Evolutionary conservation across 371 early-diverging fungal genomes (phyloP), one percentile per base, ranked within the genome.

Genomic region (Lichtheimia ramosa): DNA sequence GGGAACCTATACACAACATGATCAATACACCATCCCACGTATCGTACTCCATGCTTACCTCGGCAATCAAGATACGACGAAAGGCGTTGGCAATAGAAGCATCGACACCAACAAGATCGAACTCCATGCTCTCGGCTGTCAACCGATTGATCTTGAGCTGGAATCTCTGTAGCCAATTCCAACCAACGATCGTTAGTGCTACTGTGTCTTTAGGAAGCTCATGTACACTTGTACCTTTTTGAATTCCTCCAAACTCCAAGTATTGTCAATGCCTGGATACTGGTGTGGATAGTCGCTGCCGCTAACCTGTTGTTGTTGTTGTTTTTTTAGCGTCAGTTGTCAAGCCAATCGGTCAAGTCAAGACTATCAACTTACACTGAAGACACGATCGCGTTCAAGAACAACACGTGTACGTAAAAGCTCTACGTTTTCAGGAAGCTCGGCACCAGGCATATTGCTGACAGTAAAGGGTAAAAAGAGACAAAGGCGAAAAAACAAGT

Each of bases 61-160:
- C 99, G 2, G 97, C 90, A 60, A 99, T 94, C 83, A 99, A 69
- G 41, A 97, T 94, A 49, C 99, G 80, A 56, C 99, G 84, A 67
- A 99, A 83, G 18, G 99, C 96, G 72, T 99, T 99, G 49, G 97
- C 97, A 61, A 99, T 85, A 16, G 96, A 87, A 23, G 97, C 94
- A 67, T 96, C 96, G 40, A 97, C 71, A 43, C 97, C 96, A 57
- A 95, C 86, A 68, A 99, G 74, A 69, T 98, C 99, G 75, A 98
- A 98, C 78, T 97, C 97, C 72, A 96, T 89, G 57, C 84, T 89
- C 46, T 77, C 82, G 42, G 84, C 70, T 42, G 90, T 86, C 41
- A 89, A 61, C 24, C 83, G 78, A 51, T 83, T 78, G 64, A 93
- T 84, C 66, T 85, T 88, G 62, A 91, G 69, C 65, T 84, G 73